A percentile compares a stretch with the other conserved stretches of the same genome.
Evolutionary conservation across 352 stramenopile genomes (phyloP).

Genomic region (Phytophthora cactorum): DNA sequence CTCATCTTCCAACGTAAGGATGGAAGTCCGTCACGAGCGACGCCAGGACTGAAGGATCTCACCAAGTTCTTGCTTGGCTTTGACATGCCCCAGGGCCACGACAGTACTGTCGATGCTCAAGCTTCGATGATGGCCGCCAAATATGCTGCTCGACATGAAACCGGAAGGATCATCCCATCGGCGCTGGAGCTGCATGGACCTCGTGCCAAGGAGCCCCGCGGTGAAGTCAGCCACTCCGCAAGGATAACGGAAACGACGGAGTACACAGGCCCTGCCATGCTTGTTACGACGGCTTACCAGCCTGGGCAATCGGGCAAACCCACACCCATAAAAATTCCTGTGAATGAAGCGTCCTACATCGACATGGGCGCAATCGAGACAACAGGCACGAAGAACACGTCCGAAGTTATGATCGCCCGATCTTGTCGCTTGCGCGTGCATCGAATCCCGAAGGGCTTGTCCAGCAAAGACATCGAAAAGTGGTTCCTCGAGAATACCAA

Average conservation of each 20-base stretch:
- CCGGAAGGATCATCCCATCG: constrained; percentile 74
- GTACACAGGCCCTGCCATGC: constrained; percentile 48
- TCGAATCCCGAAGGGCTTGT: constrained; percentile 73
- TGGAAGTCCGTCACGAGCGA: constrained; percentile 39
- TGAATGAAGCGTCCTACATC: constrained; percentile 46
- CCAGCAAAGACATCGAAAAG: constrained; percentile 68
- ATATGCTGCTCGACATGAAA: constrained; percentile 63
- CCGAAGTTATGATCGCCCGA: constrained; percentile 50
- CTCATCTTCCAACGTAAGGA: constrained; percentile 78
- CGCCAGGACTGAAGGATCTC: constrained; percentile 73
- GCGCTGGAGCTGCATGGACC: constrained; percentile 66
- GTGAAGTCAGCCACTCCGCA: not conserved
- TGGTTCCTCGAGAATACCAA: constrained; percentile 71
- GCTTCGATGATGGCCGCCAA: constrained; percentile 88
- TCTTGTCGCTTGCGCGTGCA: constrained; percentile 78
- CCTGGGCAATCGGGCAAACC: constrained; percentile 16
- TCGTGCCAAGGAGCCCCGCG: constrained; percentile 20
- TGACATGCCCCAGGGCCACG: constrained; percentile 86
- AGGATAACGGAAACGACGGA: constrained; percentile 1
- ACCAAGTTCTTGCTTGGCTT: constrained; percentile 85
- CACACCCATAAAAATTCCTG: constrained; percentile 12
- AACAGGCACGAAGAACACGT: constrained; percentile 24
- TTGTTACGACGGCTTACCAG: constrained; percentile 53
- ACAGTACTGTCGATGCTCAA: constrained; percentile 88
- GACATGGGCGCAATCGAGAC: constrained; percentile 26